Percentiles rank a stretch among this genome's conserved stretches.
Evolutionary conservation across 1,284 basidiomycete genomes (phyloP).

Genomic region (Austroboletus sp.): DNA sequence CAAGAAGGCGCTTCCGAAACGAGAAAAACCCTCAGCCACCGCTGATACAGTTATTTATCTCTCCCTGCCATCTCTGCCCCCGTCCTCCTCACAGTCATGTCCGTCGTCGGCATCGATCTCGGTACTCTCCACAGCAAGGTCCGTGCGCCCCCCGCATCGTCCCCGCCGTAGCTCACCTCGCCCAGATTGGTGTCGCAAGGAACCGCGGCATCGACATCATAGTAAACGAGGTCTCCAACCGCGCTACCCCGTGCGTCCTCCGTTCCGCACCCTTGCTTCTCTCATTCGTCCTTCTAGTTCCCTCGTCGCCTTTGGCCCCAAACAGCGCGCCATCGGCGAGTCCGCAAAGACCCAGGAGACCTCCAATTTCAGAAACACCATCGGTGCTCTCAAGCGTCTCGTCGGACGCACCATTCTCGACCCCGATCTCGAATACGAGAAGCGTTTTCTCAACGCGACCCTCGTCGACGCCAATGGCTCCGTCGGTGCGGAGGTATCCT

Average conservation of each 20-base stretch:
- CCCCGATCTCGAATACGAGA: constrained; percentile 77
- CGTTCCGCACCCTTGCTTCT: constrained; percentile 4
- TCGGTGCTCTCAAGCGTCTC: constrained; percentile 84
- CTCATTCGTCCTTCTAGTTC: constrained; percentile 50
- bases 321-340: constrained; percentile 85
- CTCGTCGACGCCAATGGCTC: constrained; percentile 77
- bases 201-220: constrained; percentile 93
- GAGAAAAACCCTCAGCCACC: constrained; percentile 21
- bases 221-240: constrained; percentile 91
- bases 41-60: no score
- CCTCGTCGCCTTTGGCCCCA: constrained; percentile 84
- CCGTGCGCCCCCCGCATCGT: neutral
- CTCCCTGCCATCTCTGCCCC: no score
- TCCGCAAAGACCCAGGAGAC: constrained; percentile 92
- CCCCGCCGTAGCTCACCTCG: constrained; percentile 6
- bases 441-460: constrained; percentile 81
- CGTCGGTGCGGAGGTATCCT: constrained; percentile 74
- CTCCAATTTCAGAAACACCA: constrained; percentile 95
- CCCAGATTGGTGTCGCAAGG: constrained; percentile 85
- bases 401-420: constrained; percentile 73
- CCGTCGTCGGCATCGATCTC: constrained; percentile 89
- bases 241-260: constrained; percentile 74
- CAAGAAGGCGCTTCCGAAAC: constrained; percentile 26
- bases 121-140: constrained; percentile 84
- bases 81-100: constrained; percentile 40